A percentile compares a stretch with the other conserved stretches of the same genome.
phyloP scores from a whole-genome alignment of 1,284 basidiomycete species.

The Tylopilus orsonianus region DNA sequence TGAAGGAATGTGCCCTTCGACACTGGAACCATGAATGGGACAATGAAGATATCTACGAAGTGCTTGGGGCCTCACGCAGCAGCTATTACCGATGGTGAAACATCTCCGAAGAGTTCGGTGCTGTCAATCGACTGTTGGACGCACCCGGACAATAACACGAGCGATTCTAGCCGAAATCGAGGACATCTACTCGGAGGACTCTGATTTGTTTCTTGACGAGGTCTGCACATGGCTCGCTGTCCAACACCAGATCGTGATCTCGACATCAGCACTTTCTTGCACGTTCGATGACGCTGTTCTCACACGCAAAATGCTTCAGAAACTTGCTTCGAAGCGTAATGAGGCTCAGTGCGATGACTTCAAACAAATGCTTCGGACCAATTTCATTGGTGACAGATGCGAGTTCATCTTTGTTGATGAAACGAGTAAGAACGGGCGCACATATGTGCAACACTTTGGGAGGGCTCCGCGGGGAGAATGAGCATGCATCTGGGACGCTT shows the following conservation, averaged over 20 bases:
- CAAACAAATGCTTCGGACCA: not conserved
- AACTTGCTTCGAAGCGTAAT: conserved; percentile 23
- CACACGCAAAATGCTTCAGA: conserved; percentile 1
- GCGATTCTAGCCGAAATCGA: not conserved
- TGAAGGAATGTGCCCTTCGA: not conserved
- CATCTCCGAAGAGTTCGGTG: no score
- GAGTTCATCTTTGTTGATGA: no score
- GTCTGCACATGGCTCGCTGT: not conserved
- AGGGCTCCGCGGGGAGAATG: conserved; percentile 8
- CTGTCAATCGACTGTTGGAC: no score
- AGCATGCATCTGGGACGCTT: conserved; percentile 18
- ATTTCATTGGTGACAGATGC: conserved; percentile 20
- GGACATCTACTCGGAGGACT: not conserved
- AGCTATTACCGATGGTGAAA: not conserved
- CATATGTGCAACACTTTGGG: not conserved
- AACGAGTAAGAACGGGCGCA: conserved; percentile 28
- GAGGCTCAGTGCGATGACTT: conserved; percentile 3
- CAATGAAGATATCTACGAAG: no score
- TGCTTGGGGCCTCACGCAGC: no score
- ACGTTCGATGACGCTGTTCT: conserved; percentile 1
- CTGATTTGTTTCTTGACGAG: conserved; percentile 1
- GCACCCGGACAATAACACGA: not conserved
- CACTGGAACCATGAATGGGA: conserved; percentile 2
- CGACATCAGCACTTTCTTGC: no score
- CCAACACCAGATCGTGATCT: no score